These are phyloP conservation scores for Emericellopsis cladophorae DNA, from an alignment of 2,329 filamentous ascomycete species.

Conservation along the genomic window DNA sequence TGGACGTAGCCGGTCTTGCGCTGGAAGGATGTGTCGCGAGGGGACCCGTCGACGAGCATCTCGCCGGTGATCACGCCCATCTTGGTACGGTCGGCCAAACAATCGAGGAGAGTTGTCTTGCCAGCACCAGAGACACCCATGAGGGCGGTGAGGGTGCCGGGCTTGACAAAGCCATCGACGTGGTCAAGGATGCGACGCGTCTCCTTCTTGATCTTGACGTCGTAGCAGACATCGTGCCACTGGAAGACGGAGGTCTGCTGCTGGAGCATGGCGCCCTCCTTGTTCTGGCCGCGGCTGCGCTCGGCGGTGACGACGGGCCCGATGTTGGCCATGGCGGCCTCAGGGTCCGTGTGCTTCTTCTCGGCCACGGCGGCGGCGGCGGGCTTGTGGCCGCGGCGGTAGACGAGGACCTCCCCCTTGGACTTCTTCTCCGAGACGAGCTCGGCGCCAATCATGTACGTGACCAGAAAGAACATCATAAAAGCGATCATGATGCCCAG, in stretches of 20 bases:
- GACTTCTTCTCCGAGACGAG: slow-evolving; percentile 54
- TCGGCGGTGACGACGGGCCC: slow-evolving; percentile 24
- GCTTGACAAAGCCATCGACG: slow-evolving; percentile 83
- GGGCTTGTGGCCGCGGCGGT: slow-evolving; percentile 55
- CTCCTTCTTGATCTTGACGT: slow-evolving; percentile 61
- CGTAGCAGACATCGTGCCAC: slow-evolving; percentile 67
- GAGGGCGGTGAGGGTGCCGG: slow-evolving; percentile 70
- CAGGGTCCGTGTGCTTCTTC: slow-evolving; percentile 49
- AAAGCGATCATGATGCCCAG: slow-evolving; percentile 57
- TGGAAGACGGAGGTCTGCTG: slow-evolving; percentile 52
- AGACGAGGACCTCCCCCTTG: slow-evolving; percentile 66
- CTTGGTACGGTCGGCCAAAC: slow-evolving; percentile 4
- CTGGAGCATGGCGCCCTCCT: slow-evolving; percentile 13
- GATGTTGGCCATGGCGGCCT: slow-evolving; percentile 36
- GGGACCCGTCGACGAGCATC: slow-evolving; percentile 6
- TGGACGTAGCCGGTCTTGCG: slow-evolving; percentile 7
- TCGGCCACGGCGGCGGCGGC: slow-evolving; percentile 43
- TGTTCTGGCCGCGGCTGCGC: slow-evolving; percentile 3
- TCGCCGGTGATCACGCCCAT: slow-evolving; percentile 6
- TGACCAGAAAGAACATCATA: slow-evolving; percentile 44
- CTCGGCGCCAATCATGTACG: slow-evolving; percentile 54
- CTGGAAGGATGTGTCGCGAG: slow-evolving; percentile 5
- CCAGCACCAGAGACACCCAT: slow-evolving; percentile 44
- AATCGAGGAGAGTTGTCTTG: slow-evolving; percentile 6
- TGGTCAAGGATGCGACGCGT: slow-evolving; percentile 62